Percentiles rank a stretch among this genome's conserved stretches.
These are phyloP conservation scores for Saturnispora mendoncae DNA, from an alignment of 805 yeast species.

Conservation along the genomic window DNA sequence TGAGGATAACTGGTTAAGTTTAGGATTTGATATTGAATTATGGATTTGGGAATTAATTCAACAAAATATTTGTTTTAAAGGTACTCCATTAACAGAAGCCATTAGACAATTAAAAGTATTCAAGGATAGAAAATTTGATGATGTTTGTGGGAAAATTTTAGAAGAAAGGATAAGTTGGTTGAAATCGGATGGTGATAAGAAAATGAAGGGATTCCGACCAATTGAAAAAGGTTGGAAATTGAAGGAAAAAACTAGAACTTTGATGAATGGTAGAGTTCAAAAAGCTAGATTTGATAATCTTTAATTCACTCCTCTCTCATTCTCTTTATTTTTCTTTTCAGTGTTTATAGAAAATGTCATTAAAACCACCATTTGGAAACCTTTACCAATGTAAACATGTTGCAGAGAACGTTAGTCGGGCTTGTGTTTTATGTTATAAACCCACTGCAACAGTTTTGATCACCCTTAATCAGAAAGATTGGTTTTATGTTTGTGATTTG, in stretches of 20 bases:
- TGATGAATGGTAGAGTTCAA: not conserved
- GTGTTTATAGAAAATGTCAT: not conserved
- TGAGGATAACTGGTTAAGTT: slow-evolving; percentile 14
- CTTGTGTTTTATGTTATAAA: slow-evolving; percentile 46
- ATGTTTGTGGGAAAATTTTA: slow-evolving; percentile 18
- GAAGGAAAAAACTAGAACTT: slow-evolving; percentile 6
- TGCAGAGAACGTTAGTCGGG: slow-evolving; percentile 32
- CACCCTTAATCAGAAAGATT: slow-evolving; percentile 36
- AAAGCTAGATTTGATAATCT: slow-evolving; percentile 1
- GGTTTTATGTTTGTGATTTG: slow-evolving; percentile 41
- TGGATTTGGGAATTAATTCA: slow-evolving; percentile 20
- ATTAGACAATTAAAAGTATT: slow-evolving; percentile 18
- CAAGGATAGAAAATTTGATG: slow-evolving; percentile 14
- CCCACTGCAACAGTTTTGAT: slow-evolving; percentile 39
- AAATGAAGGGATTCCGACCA: not conserved
- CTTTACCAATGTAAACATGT: slow-evolving; percentile 35
- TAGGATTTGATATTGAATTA: slow-evolving; percentile 22
- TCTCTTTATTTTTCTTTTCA: no score
- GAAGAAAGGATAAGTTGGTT: slow-evolving; percentile 22
- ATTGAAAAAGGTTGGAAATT: slow-evolving; percentile 11
- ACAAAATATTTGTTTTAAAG: slow-evolving; percentile 19
- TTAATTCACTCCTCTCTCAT: no score
- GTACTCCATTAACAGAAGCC: not conserved
- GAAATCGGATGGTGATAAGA: slow-evolving; percentile 14
- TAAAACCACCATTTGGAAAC: slow-evolving; percentile 22